These are phyloP conservation scores for Linanthus parryae DNA, from an alignment of 148 eudicot species.

Conservation along the genomic window DNA sequence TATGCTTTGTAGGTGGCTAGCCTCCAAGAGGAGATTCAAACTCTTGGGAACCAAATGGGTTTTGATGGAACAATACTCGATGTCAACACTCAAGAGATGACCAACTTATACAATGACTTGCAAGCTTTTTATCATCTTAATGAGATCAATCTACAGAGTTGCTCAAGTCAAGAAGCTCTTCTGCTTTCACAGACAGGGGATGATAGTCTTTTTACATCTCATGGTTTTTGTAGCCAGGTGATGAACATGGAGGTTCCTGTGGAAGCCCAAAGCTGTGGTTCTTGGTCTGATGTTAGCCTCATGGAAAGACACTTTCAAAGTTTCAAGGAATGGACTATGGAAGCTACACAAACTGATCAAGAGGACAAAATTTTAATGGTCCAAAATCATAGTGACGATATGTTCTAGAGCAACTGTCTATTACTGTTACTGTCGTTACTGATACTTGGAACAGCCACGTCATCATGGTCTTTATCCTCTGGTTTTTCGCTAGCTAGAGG, in stretches of 20 bases:
- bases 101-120: conserved; percentile 10
- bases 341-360: not conserved
- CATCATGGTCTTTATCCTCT: too few species aligned
- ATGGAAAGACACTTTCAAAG: conserved; percentile 11
- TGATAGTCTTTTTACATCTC: not conserved
- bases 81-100: conserved; percentile 12
- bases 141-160: conserved; percentile 3
- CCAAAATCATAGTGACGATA: too few species aligned
- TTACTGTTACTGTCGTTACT: too few species aligned
- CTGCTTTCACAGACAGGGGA: conserved; percentile 1
- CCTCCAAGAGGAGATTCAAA: conserved; percentile 63
- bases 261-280: conserved; percentile 12
- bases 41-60: conserved; percentile 38
- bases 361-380: too few species aligned
- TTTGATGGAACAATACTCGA: conserved; percentile 9
- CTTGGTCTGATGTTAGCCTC: not conserved
- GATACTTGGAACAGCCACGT: too few species aligned
- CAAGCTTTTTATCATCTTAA: conserved; percentile 4
- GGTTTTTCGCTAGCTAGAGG: too few species aligned
- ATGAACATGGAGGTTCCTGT: conserved; percentile 7
- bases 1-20: conserved; percentile 42
- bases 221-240: conserved; percentile 7
- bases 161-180: conserved; percentile 6
- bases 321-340: conserved; percentile 3
- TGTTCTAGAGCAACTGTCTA: too few species aligned